Conservation (phyloP, 1,139 yeast species). For the Diutina sp. region DNA sequence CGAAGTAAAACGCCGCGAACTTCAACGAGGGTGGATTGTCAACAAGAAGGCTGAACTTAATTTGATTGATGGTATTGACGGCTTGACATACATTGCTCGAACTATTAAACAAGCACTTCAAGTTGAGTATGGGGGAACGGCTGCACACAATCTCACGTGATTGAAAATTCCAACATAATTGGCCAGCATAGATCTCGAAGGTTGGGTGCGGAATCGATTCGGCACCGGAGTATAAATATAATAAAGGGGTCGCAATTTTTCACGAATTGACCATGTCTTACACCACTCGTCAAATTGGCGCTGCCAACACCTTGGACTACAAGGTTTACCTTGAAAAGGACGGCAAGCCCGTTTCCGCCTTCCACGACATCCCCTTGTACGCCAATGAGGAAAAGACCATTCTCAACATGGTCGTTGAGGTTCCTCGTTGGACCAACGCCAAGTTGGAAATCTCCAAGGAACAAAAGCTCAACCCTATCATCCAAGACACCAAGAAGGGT, state of each 20-base stretch:
- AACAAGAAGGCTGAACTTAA: background rate
- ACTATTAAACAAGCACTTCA: background rate
- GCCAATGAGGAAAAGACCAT: slow-evolving; percentile 51
- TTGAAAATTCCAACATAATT: background rate
- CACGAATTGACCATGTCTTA: background rate
- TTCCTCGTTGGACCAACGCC: slow-evolving; percentile 93
- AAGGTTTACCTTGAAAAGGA: slow-evolving; percentile 56
- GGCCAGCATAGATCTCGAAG: background rate
- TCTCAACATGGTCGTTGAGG: slow-evolving; percentile 84
- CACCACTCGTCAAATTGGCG: slow-evolving; percentile 4
- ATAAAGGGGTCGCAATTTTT: background rate
- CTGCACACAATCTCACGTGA: slow-evolving; percentile 1
- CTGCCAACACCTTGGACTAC: slow-evolving; percentile 67
- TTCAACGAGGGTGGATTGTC: background rate
- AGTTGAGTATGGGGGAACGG: background rate
- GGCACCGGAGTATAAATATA: background rate
- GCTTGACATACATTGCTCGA: background rate
- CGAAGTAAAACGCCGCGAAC: background rate
- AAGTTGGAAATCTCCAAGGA: slow-evolving; percentile 82
- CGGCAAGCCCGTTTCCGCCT: slow-evolving; percentile 54
- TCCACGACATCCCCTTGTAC: slow-evolving; percentile 82
- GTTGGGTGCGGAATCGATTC: background rate
- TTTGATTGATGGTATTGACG: background rate
- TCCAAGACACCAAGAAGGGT: slow-evolving; percentile 89
- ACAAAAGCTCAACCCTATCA: slow-evolving; percentile 68